Base-by-base conservation (phyloP, 78 protist genomes). In the Goniomonas avonlea region DNA sequence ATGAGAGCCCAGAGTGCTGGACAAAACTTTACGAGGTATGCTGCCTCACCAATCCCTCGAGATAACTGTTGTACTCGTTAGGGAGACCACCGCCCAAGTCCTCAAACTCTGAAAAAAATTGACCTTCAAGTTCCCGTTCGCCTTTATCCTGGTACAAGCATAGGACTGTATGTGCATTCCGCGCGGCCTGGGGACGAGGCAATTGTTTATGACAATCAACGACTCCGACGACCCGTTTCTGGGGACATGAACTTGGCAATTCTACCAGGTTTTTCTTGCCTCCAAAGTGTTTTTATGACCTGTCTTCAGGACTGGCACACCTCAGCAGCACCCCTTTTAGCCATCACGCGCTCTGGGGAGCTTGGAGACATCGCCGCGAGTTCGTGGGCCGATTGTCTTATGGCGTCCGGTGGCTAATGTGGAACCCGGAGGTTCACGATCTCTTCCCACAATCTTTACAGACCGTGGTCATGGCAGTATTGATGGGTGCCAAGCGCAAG, bases 331-430 rank as follows among this genome's bases (percentile, higher is more conserved):
- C 56, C 17, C 29, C 18, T 21, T 48, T 21, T 18, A 18, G 56
- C 27, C 20, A 13, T n/a, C 41, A 5, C 40, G 68, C 45, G 45
- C 9, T 59, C 34, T 59, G 80, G 31, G 34, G 48, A 8, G 35
- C 80, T 2, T 81, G 85, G 85, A 43, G 85, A 2, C 40, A 20
- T 7, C 23, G 53, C 74, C 68, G 85, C 29, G 73, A 68, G 63
- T 66, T 79, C 13, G 83, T 65, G 23, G 83, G 83, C 21, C 23
- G 34, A 11, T 17, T 79, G 32, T 2, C n/a, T 68, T 45, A 45
- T 13, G 79, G 79, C 25, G 50, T 55, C 29, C 61, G 73, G 25
- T 78, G 66, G 60, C 63, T 58, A 34, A 23, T 35, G 73, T 78
- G 82, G 82, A 66, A 60, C 27, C 82, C 82, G 20, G 71, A 63